Base-by-base conservation (phyloP, 108 stramenopile genomes). In the Cyclostephanos invisitatus region DNA sequence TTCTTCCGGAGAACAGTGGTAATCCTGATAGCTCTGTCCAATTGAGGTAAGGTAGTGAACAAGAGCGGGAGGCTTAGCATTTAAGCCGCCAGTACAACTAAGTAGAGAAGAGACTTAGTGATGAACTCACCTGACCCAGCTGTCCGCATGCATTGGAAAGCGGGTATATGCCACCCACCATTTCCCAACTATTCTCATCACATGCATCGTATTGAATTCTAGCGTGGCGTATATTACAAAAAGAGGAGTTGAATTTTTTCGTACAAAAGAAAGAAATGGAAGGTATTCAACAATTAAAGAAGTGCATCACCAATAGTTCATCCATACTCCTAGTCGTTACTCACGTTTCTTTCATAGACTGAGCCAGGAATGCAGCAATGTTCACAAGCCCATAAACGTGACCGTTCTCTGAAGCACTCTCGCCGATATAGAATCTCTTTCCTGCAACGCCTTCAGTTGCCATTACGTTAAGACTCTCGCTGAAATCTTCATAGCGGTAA, bases 311-410 rank as follows among this genome's bases (percentile, higher is more conserved):
- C 40, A 9, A 7, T 11, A 55, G 37, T 53, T 18, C 80, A 84
- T 10, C 75, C 76, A 51, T 84, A n/a, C n/a, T n/a, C n/a, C n/a
- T n/a, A 75, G 53, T 77, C 81, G 44, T 60, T 40, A 8, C 81
- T 81, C 32, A 32, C 29, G 80, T 77, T 35, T 81, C 80, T 57
- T 81, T 75, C 76, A 78, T 81, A 28, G 76, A 28, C 50, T 73
- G 56, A 12, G 64, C 60, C 11, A 61, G 60, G 29, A 61, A 61
- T 4, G 60, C 60, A 18, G 60, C 60, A 21, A 61, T 44, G 18
- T 61, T 61, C 9, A 71, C 73, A 24, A 74, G 38, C 27, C 73
- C 73, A 49, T 70, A 70, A 14, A 40, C 18, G 35, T 59, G 11
- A 11, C 68, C 68, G 1, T 74, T 62, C 3, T 60, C 62, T 22